Conservation (phyloP, 768 basidiomycete genomes). For the Kwoniella mangroviensis region DNA sequence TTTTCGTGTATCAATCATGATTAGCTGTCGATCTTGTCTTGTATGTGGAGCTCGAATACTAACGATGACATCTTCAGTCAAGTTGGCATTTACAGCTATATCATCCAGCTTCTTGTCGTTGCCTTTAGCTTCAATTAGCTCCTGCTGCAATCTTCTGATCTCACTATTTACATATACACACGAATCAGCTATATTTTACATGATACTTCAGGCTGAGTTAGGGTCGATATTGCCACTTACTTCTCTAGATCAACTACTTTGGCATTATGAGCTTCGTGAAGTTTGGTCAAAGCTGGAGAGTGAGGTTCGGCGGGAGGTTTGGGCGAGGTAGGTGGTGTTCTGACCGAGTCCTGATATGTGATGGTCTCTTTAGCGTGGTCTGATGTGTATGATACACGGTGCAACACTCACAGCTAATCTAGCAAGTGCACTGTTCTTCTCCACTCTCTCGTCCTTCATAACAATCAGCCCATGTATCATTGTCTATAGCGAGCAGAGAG, state of each 20-base stretch:
- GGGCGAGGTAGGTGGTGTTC: conserved; percentile 37
- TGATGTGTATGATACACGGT: neutral
- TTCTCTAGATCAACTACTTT: conserved; percentile 44
- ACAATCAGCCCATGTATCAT: neutral
- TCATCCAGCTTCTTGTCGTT: neutral
- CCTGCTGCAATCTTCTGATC: conserved; percentile 30
- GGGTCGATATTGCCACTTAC: conserved; percentile 20
- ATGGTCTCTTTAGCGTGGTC: neutral
- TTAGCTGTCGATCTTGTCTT: too few species aligned
- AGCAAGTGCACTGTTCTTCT: conserved; percentile 31
- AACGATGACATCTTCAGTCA: neutral
- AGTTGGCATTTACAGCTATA: neutral
- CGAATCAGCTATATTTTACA: neutral
- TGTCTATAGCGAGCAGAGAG: too few species aligned
- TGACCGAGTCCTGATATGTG: neutral
- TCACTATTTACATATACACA: conserved; percentile 18
- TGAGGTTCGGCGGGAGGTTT: conserved; percentile 1
- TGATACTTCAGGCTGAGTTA: too few species aligned
- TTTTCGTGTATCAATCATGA: too few species aligned
- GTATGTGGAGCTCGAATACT: neutral
- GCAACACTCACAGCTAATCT: conserved; percentile 22
- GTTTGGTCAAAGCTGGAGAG: conserved; percentile 28
- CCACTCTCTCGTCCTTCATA: conserved; percentile 30
- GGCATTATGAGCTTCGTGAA: conserved; percentile 47
- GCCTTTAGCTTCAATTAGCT: neutral